Evolutionary conservation across 2,329 filamentous ascomycete genomes (phyloP).

Genomic region (Bipolaris oryzae): DNA sequence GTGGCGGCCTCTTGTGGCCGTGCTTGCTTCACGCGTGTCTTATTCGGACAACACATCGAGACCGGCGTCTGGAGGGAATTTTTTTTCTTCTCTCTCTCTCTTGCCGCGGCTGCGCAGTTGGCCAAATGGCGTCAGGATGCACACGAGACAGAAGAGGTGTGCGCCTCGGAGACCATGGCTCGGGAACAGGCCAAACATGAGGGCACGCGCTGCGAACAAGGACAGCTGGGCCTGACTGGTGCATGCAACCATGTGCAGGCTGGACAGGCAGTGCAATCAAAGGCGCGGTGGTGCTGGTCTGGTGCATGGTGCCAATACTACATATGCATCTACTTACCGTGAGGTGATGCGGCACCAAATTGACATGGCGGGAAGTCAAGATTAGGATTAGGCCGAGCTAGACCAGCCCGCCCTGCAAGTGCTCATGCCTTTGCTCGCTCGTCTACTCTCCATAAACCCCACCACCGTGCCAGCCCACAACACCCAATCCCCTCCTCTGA

Average conservation of each 20-base stretch:
- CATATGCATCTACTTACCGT: background rate
- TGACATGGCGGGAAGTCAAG: conserved; percentile 12
- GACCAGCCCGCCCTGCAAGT: conserved; percentile 12
- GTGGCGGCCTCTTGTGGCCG: background rate
- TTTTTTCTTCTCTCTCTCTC: conserved; percentile 6
- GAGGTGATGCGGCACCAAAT: conserved; percentile 8
- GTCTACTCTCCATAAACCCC: conserved; percentile 11
- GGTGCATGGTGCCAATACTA: background rate
- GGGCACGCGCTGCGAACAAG: background rate
- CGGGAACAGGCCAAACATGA: background rate
- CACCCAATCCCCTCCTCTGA: conserved; percentile 1
- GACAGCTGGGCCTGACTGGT: background rate
- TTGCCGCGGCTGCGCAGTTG: conserved; percentile 13
- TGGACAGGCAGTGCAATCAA: background rate
- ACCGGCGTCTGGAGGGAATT: conserved; percentile 7
- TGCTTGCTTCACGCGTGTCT: background rate
- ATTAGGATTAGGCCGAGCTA: conserved; percentile 9
- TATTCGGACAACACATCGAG: background rate
- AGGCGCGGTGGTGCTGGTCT: background rate
- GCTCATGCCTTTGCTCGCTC: conserved; percentile 15
- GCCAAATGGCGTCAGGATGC: conserved; percentile 8
- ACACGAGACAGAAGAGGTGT: conserved; percentile 10
- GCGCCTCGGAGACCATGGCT: conserved; percentile 1
- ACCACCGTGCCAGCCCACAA: conserved; percentile 6
- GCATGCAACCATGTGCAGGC: background rate